Evolutionary conservation across 345 rosid genomes (phyloP).

Genomic region (Rhizophora mangle): DNA sequence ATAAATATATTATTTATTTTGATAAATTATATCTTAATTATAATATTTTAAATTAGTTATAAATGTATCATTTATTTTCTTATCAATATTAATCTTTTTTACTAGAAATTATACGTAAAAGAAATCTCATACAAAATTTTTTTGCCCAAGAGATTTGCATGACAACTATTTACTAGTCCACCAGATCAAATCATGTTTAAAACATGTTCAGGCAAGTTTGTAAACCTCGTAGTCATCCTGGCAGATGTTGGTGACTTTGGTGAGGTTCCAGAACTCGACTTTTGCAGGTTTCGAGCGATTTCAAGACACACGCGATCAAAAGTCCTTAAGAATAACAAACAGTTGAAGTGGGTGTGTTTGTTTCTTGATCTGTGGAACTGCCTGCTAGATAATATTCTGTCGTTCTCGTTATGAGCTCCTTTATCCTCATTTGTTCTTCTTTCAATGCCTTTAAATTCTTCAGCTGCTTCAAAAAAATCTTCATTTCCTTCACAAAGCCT

Average conservation of each 20-base stretch:
- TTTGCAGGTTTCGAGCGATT: constrained; percentile 59
- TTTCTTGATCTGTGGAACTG: constrained; percentile 40
- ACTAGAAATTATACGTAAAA: too few species aligned
- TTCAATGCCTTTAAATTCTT: constrained; percentile 34
- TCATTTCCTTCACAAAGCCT: constrained; percentile 53
- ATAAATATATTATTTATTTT: too few species aligned
- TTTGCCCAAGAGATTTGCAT: background rate
- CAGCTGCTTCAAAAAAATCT: constrained; percentile 54
- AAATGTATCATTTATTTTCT: too few species aligned
- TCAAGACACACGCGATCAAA: constrained; percentile 67
- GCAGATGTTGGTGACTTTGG: constrained; percentile 28
- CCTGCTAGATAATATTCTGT: constrained; percentile 77
- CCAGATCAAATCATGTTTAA: constrained; percentile 20
- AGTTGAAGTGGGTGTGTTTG: constrained; percentile 49
- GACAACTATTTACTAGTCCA: constrained; percentile 26
- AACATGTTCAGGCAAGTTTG: constrained; percentile 58
- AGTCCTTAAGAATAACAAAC: constrained; percentile 63
- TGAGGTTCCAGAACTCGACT: constrained; percentile 26
- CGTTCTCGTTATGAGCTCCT: constrained; percentile 63
- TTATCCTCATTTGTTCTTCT: constrained; percentile 51
- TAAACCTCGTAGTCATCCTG: constrained; percentile 47
- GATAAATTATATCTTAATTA: too few species aligned
- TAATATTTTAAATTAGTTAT: too few species aligned
- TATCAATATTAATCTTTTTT: too few species aligned
- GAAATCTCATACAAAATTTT: constrained; percentile 5